These are phyloP conservation scores for Heterobasidion annosum DNA, from an alignment of 1,284 basidiomycete species.

Conservation along the genomic window DNA sequence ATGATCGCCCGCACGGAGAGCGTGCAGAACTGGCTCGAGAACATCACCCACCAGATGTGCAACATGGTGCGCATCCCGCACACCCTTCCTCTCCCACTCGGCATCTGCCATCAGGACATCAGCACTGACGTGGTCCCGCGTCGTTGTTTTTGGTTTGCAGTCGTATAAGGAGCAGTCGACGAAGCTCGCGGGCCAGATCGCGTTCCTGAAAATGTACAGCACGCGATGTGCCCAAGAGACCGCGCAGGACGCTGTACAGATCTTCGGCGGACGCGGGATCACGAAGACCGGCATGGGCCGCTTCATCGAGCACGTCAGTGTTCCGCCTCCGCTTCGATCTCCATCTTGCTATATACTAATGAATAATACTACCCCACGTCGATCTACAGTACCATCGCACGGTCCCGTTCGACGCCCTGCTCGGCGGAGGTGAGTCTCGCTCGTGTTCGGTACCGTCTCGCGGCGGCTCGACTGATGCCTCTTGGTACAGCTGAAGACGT, in stretches of 20 bases:
- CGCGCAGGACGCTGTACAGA: slow-evolving; percentile 54
- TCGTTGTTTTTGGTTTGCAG: slow-evolving; percentile 31
- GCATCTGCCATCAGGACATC: too few relatives aligned
- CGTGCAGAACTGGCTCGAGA: slow-evolving; percentile 86
- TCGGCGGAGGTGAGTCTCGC: slow-evolving; percentile 30
- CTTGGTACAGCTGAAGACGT: slow-evolving; percentile 49
- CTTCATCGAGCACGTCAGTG: slow-evolving; percentile 43
- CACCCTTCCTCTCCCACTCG: neutral
- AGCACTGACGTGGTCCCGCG: too few relatives aligned
- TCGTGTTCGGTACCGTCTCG: too few relatives aligned
- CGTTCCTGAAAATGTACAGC: slow-evolving; percentile 38
- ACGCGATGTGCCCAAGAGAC: slow-evolving; percentile 62
- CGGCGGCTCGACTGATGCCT: neutral
- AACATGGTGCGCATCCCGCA: slow-evolving; percentile 40
- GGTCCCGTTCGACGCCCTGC: slow-evolving; percentile 43
- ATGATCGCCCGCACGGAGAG: slow-evolving; percentile 91
- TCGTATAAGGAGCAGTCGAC: slow-evolving; percentile 74
- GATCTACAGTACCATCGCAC: slow-evolving; percentile 40
- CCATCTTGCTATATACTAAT: too few relatives aligned
- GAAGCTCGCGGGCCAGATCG: slow-evolving; percentile 48
- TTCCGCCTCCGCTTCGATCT: too few relatives aligned
- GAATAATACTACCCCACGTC: too few relatives aligned
- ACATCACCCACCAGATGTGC: slow-evolving; percentile 88
- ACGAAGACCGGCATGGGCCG: slow-evolving; percentile 48
- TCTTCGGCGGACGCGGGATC: slow-evolving; percentile 42